These are phyloP conservation scores for Metarhizium rileyi DNA, from an alignment of 2,329 filamentous ascomycete species.

Conservation along the genomic window DNA sequence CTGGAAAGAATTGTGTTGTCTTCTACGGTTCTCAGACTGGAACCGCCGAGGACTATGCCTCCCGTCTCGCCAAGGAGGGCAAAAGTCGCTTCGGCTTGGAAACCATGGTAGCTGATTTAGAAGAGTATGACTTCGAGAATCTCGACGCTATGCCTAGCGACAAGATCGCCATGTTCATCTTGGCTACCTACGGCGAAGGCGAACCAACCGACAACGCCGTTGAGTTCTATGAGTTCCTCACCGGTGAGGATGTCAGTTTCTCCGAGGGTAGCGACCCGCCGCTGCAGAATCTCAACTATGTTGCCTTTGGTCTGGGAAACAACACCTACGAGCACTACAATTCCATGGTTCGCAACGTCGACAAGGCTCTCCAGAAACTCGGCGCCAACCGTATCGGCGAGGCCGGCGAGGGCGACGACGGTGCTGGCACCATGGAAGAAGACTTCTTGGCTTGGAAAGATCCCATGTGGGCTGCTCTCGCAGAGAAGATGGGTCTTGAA, in stretches of 20 bases:
- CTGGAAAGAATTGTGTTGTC: slow-evolving; percentile 91
- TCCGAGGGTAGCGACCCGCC: slow-evolving; percentile 64
- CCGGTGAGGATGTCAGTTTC: slow-evolving; percentile 70
- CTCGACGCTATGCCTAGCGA: slow-evolving; percentile 81
- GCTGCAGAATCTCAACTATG: slow-evolving; percentile 78
- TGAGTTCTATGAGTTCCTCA: slow-evolving; percentile 96
- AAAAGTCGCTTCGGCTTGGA: slow-evolving; percentile 92
- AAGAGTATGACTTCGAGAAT: slow-evolving; percentile 96
- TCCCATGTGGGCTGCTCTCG: slow-evolving; percentile 88
- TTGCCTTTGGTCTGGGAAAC: slow-evolving; percentile 93
- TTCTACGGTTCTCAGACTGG: slow-evolving; percentile 99
- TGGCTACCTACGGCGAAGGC: slow-evolving; percentile 96
- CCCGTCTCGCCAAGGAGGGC: slow-evolving; percentile 90
- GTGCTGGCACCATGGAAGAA: slow-evolving; percentile 98
- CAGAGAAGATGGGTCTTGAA: slow-evolving; percentile 76
- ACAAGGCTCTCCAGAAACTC: slow-evolving; percentile 69
- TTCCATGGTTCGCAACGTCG: slow-evolving; percentile 89
- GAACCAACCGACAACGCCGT: slow-evolving; percentile 98
- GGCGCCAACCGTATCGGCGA: slow-evolving; percentile 77
- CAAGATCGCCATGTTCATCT: slow-evolving; percentile 88
- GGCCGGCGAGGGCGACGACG: slow-evolving; percentile 93
- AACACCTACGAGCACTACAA: slow-evolving; percentile 99
- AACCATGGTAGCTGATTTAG: slow-evolving; percentile 95
- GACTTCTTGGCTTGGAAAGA: slow-evolving; percentile 99
- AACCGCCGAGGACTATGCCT: slow-evolving; percentile 96